Base-by-base conservation (phyloP, 2,329 filamentous ascomycete genomes). In the Colletotrichum trifolii region DNA sequence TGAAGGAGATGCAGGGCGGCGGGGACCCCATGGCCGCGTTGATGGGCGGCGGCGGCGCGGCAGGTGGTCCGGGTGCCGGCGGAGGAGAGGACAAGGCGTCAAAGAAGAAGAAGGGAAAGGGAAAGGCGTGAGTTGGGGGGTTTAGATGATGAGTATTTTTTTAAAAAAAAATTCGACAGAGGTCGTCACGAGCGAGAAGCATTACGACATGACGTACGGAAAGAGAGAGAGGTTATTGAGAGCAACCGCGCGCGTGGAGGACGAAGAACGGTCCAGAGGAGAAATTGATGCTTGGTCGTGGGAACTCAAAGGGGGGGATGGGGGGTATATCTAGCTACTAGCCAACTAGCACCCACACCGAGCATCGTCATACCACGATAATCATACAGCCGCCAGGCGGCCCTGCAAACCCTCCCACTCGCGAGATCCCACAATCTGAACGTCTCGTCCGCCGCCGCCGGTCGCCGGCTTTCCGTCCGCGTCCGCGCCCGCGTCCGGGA, bases 1-100 rank as follows among this genome's bases (percentile, higher is more conserved):
- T 98, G 94, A 90, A 89, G 73, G 93, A 96, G 81, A 97, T 98
- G 93, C 82, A 84, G 73, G 77, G 77, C 3, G 79, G 78, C 2
- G 83, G 79, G 0, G 82, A 83, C 45, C 79, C 77, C 8, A 82
- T 82, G 81, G 73, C 76, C 8, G 80, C 79, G 42, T 67, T 80
- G 60, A 80, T 81, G 78, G 79, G 76, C 8, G 75, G 65, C 2
- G 77, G 73, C 2, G 74, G 71, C 11, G 17, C 17, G 17, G 17
- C 17, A 17, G 17, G 17, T 17, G 17, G 17, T 17, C 17, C 17
- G 17, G 70, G 68, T 1, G 73, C 69, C 6, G 73, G 70, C 2
- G 70, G 70, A 10, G 72, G 72, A 34, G 75, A 72, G 66, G 75
- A 71, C 61, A 78, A 74, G 74, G 78, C 80, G 73, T 82, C 81